Percentiles rank a stretch among this genome's conserved stretches.
phyloP scores from a whole-genome alignment of 1,284 basidiomycete species.

The Schizophyllum commune region DNA sequence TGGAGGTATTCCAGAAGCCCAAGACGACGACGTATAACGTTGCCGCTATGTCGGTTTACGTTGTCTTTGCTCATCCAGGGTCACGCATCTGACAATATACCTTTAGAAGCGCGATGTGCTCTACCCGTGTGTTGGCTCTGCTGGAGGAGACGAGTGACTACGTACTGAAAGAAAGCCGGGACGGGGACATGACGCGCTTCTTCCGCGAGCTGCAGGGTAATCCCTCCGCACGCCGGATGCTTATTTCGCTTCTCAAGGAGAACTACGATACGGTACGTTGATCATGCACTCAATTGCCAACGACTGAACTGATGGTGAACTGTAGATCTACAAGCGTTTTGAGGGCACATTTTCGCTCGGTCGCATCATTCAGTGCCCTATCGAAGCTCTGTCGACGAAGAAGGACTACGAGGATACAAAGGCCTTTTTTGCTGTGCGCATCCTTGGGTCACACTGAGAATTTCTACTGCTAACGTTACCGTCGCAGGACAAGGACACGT shows the following conservation, averaged over 20 bases:
- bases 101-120: slow-evolving; percentile 34
- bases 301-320: slow-evolving; percentile 2
- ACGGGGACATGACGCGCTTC: slow-evolving; percentile 61
- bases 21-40: slow-evolving; percentile 65
- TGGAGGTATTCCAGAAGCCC: slow-evolving; percentile 65
- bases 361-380: neutral
- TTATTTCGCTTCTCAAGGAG: slow-evolving; percentile 33
- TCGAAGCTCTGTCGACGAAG: slow-evolving; percentile 3
- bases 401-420: slow-evolving; percentile 5
- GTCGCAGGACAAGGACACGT: slow-evolving; percentile 49
- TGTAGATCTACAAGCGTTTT: slow-evolving; percentile 63
- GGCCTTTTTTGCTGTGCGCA: slow-evolving; percentile 7
- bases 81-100: neutral
- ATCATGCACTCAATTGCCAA: neutral
- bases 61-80: no score
- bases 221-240: slow-evolving; percentile 30
- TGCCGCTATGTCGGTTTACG: slow-evolving; percentile 72
- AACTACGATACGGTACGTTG: slow-evolving; percentile 56
- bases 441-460: neutral
- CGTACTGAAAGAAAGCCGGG: slow-evolving; percentile 47
- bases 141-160: slow-evolving; percentile 53
- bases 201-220: slow-evolving; percentile 39
- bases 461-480: neutral
- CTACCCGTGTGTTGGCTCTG: slow-evolving; percentile 33
- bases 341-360: slow-evolving; percentile 56